Conservation (phyloP, 768 basidiomycete species). For the Mycena leptocephala region DNA sequence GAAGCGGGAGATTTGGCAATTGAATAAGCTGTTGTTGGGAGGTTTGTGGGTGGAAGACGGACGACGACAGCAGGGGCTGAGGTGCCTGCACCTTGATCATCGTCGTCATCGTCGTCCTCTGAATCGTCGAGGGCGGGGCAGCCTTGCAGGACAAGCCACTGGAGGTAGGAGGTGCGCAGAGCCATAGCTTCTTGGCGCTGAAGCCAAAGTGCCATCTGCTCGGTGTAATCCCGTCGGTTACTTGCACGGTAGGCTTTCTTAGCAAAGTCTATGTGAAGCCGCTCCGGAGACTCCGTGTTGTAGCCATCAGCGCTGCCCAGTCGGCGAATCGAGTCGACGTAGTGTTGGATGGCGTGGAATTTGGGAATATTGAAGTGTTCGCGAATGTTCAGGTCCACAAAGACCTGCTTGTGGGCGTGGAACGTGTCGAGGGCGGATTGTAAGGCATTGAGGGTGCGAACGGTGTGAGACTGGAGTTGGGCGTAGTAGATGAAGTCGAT, state of each 20-base stretch:
- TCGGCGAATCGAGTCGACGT: not conserved
- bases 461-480: not conserved
- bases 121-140: not conserved
- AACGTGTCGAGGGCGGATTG: not conserved
- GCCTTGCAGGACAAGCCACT: conserved; percentile 35
- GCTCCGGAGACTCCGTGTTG: not conserved
- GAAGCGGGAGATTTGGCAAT: too few relatives aligned
- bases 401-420: not conserved
- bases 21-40: not conserved
- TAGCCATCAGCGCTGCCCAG: not conserved
- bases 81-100: not conserved
- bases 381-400: not conserved
- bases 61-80: not conserved
- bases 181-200: conserved; percentile 45
- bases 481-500: not conserved
- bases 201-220: conserved; percentile 53
- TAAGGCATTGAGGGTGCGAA: not conserved
- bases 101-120: not conserved
- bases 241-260: too few relatives aligned
- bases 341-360: not conserved
- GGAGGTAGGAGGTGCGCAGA: conserved; percentile 7
- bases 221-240: not conserved
- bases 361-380: not conserved
- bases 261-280: too few relatives aligned
- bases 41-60: not conserved